Percentiles rank a stretch among this genome's conserved stretches.
Conservation (phyloP, 2,329 filamentous ascomycete genomes). For the Cladosporium cucumerinum region DNA sequence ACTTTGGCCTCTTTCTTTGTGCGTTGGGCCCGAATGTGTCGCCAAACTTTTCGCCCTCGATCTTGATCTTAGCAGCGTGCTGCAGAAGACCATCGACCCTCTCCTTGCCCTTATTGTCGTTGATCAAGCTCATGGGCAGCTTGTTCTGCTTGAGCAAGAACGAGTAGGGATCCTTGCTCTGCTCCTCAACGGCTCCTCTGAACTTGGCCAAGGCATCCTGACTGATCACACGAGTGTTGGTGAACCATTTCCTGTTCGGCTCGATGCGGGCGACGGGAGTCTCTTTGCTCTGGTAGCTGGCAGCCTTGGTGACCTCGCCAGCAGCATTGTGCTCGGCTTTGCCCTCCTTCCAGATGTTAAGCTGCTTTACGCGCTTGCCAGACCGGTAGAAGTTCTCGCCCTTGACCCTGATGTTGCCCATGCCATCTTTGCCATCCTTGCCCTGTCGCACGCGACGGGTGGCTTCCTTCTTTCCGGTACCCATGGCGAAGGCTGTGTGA, state of each 20-base stretch:
- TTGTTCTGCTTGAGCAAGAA: constrained; percentile 97
- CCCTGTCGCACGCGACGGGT: constrained; percentile 79
- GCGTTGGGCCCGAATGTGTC: constrained; percentile 92
- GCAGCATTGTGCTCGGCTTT: constrained; percentile 75
- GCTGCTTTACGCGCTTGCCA: constrained; percentile 82
- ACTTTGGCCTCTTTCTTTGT: constrained; percentile 87
- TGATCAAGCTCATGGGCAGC: constrained; percentile 90
- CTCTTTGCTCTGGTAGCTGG: constrained; percentile 78
- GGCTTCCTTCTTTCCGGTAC: constrained; percentile 87
- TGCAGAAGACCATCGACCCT: constrained; percentile 78
- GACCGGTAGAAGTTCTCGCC: constrained; percentile 95
- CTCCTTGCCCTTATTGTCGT: constrained; percentile 63
- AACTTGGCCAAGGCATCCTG: constrained; percentile 86
- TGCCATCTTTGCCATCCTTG: constrained; percentile 72
- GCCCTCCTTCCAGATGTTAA: constrained; percentile 90
- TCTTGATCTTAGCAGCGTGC: constrained; percentile 88
- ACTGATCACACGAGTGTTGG: constrained; percentile 84
- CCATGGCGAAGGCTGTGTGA: constrained; percentile 56
- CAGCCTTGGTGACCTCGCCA: constrained; percentile 81
- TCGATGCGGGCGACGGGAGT: constrained; percentile 82
- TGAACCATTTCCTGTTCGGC: constrained; percentile 97
- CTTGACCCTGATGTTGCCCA: constrained; percentile 88
- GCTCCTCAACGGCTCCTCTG: constrained; percentile 86
- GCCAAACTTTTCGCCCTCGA: constrained; percentile 80
- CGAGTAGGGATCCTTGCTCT: constrained; percentile 84